Conservation (phyloP, 345 rosid genomes). For the Euphorbia lathyris region DNA sequence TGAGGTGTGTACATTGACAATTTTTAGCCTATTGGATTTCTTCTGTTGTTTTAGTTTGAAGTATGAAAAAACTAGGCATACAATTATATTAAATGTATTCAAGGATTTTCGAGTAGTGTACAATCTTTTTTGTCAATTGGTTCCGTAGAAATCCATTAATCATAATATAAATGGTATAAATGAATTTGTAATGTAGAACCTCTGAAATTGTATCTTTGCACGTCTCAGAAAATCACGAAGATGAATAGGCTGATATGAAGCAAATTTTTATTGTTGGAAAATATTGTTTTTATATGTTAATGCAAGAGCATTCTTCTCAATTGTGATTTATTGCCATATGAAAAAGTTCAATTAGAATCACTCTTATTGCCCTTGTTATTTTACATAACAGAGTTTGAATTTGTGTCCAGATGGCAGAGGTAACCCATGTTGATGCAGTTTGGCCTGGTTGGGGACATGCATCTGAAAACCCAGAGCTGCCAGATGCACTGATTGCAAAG, state of each 20-base stretch:
- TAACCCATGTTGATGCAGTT: slow-evolving; percentile 95
- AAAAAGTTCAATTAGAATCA: neutral
- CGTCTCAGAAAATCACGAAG: neutral
- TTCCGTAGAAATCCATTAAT: neutral
- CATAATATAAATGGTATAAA: neutral
- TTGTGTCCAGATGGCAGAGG: slow-evolving; percentile 83
- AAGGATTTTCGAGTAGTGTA: slow-evolving; percentile 3
- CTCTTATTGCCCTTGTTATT: neutral
- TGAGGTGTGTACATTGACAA: slow-evolving; percentile 55
- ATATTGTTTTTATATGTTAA: neutral
- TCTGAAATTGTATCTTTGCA: neutral
- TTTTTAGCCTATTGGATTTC: slow-evolving; percentile 6
- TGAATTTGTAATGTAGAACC: neutral
- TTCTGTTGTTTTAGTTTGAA: slow-evolving; percentile 10
- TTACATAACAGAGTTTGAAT: slow-evolving; percentile 7
- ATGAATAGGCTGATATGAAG: neutral
- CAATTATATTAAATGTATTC: neutral
- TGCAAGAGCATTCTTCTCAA: neutral
- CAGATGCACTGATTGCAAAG: slow-evolving; percentile 77
- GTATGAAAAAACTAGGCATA: neutral
- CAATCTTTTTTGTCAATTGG: neutral
- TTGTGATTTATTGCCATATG: slow-evolving; percentile 3
- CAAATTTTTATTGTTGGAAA: neutral
- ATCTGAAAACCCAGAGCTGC: slow-evolving; percentile 96
- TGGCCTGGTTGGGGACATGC: slow-evolving; percentile 99